Percentiles rank a stretch among this genome's conserved stretches.
Conservation (phyloP, 495 filamentous ascomycete species). For the Penicillium bialowiezense region DNA sequence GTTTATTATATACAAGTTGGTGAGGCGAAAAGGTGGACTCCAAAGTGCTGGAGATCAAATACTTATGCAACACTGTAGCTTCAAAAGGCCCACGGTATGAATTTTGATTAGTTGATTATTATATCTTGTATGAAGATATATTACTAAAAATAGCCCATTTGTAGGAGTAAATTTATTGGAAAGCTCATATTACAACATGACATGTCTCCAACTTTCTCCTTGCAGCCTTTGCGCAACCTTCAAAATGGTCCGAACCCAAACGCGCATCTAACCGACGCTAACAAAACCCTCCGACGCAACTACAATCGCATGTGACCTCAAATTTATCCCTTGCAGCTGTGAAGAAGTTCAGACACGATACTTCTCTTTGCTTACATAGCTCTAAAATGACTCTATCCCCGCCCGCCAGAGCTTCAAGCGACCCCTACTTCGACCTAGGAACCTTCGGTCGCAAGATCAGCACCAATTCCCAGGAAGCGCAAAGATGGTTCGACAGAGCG, state of each 20-base stretch:
- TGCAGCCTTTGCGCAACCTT: too few relatives aligned
- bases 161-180: too few relatives aligned
- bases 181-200: too few relatives aligned
- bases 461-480: slow-evolving; percentile 38
- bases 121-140: too few relatives aligned
- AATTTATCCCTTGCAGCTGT: background rate
- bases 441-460: slow-evolving; percentile 41
- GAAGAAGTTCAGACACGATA: background rate
- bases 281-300: slow-evolving; percentile 15
- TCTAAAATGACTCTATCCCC: slow-evolving; percentile 1
- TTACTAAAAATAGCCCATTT: too few relatives aligned
- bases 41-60: too few relatives aligned
- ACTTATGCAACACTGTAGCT: too few relatives aligned
- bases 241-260: slow-evolving; percentile 17
- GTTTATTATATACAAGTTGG: too few relatives aligned
- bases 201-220: too few relatives aligned
- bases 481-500: slow-evolving; percentile 58
- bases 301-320: slow-evolving; percentile 1
- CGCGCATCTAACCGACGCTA: background rate
- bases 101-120: too few relatives aligned
- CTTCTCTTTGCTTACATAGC: background rate
- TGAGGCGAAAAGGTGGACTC: too few relatives aligned
- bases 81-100: too few relatives aligned
- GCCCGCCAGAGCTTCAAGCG: slow-evolving; percentile 11
- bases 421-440: slow-evolving; percentile 55